phyloP scores from a whole-genome alignment of 805 yeast genomes.

The Wickerhamomyces tratensis region DNA sequence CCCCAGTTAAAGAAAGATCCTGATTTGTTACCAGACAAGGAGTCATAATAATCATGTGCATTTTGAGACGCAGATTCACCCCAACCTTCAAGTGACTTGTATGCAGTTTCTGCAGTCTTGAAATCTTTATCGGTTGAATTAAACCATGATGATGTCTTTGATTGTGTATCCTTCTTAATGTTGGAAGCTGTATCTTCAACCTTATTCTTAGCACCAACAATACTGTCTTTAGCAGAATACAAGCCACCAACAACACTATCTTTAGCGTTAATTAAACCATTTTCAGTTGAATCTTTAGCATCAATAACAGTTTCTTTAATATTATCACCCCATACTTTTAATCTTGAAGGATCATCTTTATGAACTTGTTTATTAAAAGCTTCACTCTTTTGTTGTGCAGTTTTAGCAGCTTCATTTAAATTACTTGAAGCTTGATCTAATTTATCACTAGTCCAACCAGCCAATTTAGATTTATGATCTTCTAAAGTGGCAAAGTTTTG shows the following conservation, averaged over 20 bases:
- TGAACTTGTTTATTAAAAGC: conserved; percentile 9
- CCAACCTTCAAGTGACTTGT: conserved; percentile 31
- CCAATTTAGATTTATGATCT: conserved; percentile 6
- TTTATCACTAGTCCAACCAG: conserved; percentile 15
- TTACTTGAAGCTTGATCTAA: conserved; percentile 5
- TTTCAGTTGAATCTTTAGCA: conserved; percentile 13
- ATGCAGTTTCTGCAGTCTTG: conserved; percentile 22
- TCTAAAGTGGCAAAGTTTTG: conserved; percentile 6
- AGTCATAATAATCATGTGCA: conserved; percentile 16
- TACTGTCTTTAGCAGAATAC: conserved; percentile 6
- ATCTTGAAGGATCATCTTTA: conserved; percentile 6
- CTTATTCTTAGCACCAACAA: conserved; percentile 2
- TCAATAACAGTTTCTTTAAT: conserved; percentile 7
- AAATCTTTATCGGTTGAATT: not conserved
- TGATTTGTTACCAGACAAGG: not conserved
- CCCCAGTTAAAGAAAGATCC: conserved; percentile 7
- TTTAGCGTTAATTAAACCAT: conserved; percentile 8
- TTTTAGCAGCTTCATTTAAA: conserved; percentile 6
- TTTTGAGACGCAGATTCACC: conserved; percentile 31
- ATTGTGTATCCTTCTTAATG: conserved; percentile 4
- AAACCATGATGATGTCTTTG: conserved; percentile 6
- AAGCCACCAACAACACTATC: conserved; percentile 11
- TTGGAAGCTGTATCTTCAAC: conserved; percentile 3
- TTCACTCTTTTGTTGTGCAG: conserved; percentile 11
- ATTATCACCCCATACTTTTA: conserved; percentile 9